Conservation (phyloP, 2,329 filamentous ascomycete genomes). For the Sphaerostilbella broomeana region DNA sequence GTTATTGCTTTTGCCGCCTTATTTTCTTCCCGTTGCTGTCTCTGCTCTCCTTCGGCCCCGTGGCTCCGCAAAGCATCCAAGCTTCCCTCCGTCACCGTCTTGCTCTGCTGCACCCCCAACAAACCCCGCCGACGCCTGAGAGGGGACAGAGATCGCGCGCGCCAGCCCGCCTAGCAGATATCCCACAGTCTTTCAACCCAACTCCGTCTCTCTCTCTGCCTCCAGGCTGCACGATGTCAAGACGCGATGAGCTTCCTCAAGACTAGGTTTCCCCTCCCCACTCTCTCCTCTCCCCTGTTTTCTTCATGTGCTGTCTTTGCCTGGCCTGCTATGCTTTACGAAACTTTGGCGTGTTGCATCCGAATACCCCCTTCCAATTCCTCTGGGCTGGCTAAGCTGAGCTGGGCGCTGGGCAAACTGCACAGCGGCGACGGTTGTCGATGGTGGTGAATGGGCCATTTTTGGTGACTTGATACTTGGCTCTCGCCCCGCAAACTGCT, state of each 20-base stretch:
- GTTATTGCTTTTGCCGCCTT: background rate
- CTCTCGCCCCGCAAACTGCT: no score
- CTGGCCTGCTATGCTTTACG: no score
- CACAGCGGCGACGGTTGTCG: no score
- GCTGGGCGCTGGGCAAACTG: background rate
- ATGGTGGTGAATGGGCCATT: no score
- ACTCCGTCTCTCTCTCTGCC: constrained; percentile 10
- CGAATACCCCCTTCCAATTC: constrained; percentile 3
- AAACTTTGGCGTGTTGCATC: constrained; percentile 4
- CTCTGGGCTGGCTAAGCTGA: background rate
- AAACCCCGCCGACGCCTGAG: constrained; percentile 4
- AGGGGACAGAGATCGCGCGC: no score
- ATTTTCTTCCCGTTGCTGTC: background rate
- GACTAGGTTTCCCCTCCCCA: constrained; percentile 31
- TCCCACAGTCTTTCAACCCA: no score
- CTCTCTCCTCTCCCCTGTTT: background rate
- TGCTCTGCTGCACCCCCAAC: background rate
- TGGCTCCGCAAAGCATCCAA: no score
- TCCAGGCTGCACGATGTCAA: constrained; percentile 28
- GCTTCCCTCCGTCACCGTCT: background rate
- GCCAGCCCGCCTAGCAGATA: no score
- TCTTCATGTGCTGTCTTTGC: background rate
- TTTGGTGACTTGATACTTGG: no score
- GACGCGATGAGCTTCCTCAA: constrained; percentile 39
- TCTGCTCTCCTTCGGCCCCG: no score